Evolutionary conservation across 2,329 filamentous ascomycete genomes (phyloP), one percentile per base, ranked within the genome.

Genomic region (Graphiopsis chlorocephala): DNA sequence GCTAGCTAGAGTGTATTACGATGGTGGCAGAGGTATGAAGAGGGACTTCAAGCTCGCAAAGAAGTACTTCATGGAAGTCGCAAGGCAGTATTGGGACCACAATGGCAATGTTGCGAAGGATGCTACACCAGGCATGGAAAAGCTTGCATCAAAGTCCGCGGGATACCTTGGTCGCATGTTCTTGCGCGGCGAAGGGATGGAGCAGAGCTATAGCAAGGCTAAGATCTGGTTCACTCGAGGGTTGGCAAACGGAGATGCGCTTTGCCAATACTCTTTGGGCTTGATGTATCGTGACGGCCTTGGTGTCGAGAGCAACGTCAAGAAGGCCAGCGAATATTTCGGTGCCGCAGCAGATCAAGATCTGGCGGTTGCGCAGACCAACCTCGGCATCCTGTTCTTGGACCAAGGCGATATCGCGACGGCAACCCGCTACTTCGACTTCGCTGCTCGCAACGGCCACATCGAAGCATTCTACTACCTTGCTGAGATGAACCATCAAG

Each of bases 381-480:
- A 92, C 66, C 84, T 97, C 62, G 93, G 93, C 1, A 87, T 88
- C 12, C 83, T 97, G 1, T 95, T 96, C 75, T 84, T 97, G 7
- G 93, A 97, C 71, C 92, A 96, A 75, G 93, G 92, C 20, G 92
- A 96, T 70, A 80, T 95, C n/a, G 80, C 84, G 5, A 88, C 89
- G 0, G 93, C 93, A 2, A 90, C 88, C 66, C 88, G 90, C 69
- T 96, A 96, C 76, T 97, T 97, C 71, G 93, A 97, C 73, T 83
- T 94, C 56, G 93, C 93, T 5, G 90, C 90, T 47, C 84, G 91
- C 26, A 92, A 92, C 74, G 89, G 89, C 15, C 90, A 93, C 73
- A 90, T 97, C 67, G 93, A 97, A 77, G 91, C 93, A 0, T 92
- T 91, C 74, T 97, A 97, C 78, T 96, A 96, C 75, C 86, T 97